Base-by-base conservation (phyloP, 139 green algal species). In the Chlamydomonas schloesseri region DNA sequence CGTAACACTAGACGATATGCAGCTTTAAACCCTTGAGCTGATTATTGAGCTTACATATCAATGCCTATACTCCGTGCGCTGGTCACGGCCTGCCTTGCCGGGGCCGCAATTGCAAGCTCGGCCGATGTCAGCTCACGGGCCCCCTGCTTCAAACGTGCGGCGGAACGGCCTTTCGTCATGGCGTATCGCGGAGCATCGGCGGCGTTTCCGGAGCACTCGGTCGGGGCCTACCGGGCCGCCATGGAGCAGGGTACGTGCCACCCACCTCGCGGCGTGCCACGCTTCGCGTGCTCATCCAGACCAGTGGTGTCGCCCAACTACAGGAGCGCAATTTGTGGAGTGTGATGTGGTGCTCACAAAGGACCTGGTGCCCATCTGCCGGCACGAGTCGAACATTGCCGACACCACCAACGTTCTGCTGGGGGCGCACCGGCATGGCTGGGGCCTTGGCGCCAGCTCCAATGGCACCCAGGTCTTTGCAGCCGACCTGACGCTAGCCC, bases 351-450 rank as follows among this genome's bases (percentile, higher is more conserved):
- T 87, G 1, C 81, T 87, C 2, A 72, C 64, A 0, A 14, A 20
- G 0, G 81, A 87, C 81, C 68, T 71, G 13, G 81, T 87, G 11
- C 81, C 81, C 17, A 8, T 87, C 34, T 87, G 81, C 69, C 53
- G 81, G 31, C 81, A 87, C 67, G 81, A 87, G 29, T 55, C 81
- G 47, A 79, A 87, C 81, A 78, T 87, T 3, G 55, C 55, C 21
- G 24, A 79, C 2, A 87, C 81, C 13, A 87, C 81, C 5, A n/a
- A 87, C 53, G 81, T 78, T 53, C 69, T 71, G 71, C 15, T 34
- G 26, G 15, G 15, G 15, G 36, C 34, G 21, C 36, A 13, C 1
- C 34, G 34, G 69, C 31, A 10, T 2, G 31, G 15, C 15, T 29
- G 8, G 31, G 26, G 28, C 26, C 31, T 72, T 3, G 4, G 28